Conservation (phyloP, 768 basidiomycete genomes). For the Podaxis pistillaris region DNA sequence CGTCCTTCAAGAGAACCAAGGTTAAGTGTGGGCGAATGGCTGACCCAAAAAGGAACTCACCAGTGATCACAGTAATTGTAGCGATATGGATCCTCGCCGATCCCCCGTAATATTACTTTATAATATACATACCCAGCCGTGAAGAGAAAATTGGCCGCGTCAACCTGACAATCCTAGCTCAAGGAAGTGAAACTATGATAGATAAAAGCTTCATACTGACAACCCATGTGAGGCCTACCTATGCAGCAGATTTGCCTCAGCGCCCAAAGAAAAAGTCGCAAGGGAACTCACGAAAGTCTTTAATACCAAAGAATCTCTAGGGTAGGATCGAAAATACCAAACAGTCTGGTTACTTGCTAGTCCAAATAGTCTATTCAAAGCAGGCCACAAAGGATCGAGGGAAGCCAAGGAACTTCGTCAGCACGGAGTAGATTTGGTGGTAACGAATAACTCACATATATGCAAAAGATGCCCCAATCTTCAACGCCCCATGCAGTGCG, state of each 20-base stretch:
- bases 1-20: background rate
- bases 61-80: background rate
- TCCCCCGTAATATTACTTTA: background rate
- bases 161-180: background rate
- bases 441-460: no score
- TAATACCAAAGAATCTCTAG: background rate
- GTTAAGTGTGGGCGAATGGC: background rate
- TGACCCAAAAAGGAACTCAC: background rate
- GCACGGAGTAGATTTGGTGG: no score
- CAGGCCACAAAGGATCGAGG: no score
- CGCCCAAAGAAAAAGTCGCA: background rate
- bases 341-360: background rate
- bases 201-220: background rate
- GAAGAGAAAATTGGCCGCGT: background rate
- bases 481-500: no score
- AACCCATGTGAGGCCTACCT: background rate
- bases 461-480: no score
- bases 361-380: background rate
- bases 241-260: background rate
- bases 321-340: slow-evolving; percentile 8
- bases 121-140: background rate
- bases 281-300: background rate
- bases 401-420: no score
- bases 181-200: background rate
- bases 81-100: background rate